Evolutionary conservation across 2,329 filamentous ascomycete species (phyloP), one percentile per base, ranked within the genome.

Genomic region (Cercospora zeina): DNA sequence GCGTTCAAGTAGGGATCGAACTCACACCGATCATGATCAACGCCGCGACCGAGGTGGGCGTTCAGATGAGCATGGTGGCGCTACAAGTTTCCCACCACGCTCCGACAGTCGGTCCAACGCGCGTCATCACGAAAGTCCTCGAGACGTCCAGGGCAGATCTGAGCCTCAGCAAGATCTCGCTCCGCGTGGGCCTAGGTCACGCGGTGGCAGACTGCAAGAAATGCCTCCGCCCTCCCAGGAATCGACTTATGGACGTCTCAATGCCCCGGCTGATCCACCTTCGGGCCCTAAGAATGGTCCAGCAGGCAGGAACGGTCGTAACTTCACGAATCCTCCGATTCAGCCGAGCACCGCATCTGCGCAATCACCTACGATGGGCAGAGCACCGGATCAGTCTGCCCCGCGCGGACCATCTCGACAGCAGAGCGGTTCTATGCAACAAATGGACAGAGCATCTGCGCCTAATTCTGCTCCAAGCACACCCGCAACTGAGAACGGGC

Each of bases 101-200:
- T 30, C 58, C 42, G 66, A 70, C 36, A 53, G 62, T 59, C 63
- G 68, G 62, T 21, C 61, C 71, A 49, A 75, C 72, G 37, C 77
- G 76, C 65, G 82, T 27, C 36, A 50, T 45, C 47, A 63, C 50
- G 69, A 71, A 21, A 62, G 60, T 31, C 50, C 67, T 39, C 67
- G 70, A 13, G 71, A 71, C 36, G 54, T 62, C 30, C 64, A 63
- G 21, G 31, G 54, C 24, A 62, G 68, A 10, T 50, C 60, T 14
- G 68, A 69, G 33, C 64, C 75, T n/a, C 66, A 72, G 10, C 76
- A 78, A 54, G 74, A 76, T 27, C 71, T 70, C 37, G 76, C 82
- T 49, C 84, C 84, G 5, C 81, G 80, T 19, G 83, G 83, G 14
- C 84, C 84, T 77, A 84, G 80, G 37, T 36, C 56, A 3, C 56